Evolutionary conservation across 2,329 filamentous ascomycete species (phyloP).

Genomic region (Cordyceps cicadae): DNA sequence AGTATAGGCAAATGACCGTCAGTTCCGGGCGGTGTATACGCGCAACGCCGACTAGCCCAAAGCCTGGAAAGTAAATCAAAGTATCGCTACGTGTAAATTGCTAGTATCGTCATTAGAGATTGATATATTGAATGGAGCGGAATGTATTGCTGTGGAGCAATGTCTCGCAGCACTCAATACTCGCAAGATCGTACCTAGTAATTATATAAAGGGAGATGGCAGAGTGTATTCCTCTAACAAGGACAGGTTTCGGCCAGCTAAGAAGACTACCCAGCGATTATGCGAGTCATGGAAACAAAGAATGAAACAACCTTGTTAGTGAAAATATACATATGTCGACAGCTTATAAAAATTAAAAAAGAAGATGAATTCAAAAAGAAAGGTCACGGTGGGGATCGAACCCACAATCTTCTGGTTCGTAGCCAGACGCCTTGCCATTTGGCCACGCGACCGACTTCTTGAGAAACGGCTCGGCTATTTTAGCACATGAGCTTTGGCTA

Average conservation of each 20-base stretch:
- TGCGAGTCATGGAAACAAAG: too few relatives aligned
- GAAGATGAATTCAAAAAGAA: background rate
- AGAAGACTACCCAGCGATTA: too few relatives aligned
- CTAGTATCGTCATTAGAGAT: background rate
- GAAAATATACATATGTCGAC: too few relatives aligned
- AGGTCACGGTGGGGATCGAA: conserved; percentile 13
- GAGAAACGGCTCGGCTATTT: background rate
- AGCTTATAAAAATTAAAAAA: background rate
- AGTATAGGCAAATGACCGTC: too few relatives aligned
- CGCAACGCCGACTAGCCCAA: background rate
- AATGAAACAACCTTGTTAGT: too few relatives aligned
- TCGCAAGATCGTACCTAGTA: too few relatives aligned
- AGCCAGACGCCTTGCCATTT: conserved; percentile 13
- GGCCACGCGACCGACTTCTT: conserved; percentile 10
- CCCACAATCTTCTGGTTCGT: conserved; percentile 13
- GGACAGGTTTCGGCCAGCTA: too few relatives aligned
- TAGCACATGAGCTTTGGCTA: too few relatives aligned
- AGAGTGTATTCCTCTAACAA: too few relatives aligned
- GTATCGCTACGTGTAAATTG: background rate
- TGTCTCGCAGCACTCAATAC: background rate
- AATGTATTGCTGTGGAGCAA: conserved; percentile 8
- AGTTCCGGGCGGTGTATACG: too few relatives aligned
- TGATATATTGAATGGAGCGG: background rate
- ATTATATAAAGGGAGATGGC: too few relatives aligned
- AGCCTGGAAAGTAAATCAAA: background rate